These are phyloP conservation scores for Globisporangium nagaii DNA, from an alignment of 352 stramenopile species.

Conservation along the genomic window DNA sequence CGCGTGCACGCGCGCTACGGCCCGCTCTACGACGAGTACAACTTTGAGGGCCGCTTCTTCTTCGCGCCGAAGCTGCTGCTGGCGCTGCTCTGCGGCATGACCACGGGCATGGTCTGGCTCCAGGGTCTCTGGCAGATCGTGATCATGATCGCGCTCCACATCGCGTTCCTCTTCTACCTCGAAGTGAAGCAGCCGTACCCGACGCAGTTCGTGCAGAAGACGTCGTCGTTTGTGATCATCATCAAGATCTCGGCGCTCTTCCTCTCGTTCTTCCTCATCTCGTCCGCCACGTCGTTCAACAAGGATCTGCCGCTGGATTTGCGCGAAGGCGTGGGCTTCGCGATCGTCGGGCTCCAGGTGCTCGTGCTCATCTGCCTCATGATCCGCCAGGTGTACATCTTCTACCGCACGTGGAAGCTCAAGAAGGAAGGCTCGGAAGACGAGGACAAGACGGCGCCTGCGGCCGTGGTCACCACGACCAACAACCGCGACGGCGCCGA, in stretches of 20 bases:
- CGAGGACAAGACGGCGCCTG: slow-evolving; percentile 76
- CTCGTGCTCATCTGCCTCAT: slow-evolving; percentile 77
- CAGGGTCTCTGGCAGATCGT: slow-evolving; percentile 70
- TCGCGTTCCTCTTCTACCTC: slow-evolving; percentile 76
- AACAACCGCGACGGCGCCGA: slow-evolving; percentile 46
- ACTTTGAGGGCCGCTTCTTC: slow-evolving; percentile 82
- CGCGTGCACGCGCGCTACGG: slow-evolving; percentile 73
- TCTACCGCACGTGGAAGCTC: slow-evolving; percentile 85
- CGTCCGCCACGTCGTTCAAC: slow-evolving; percentile 60
- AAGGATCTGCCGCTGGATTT: slow-evolving; percentile 64
- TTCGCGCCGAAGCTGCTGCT: slow-evolving; percentile 82
- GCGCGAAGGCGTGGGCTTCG: slow-evolving; percentile 70
- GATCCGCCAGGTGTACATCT: slow-evolving; percentile 83
- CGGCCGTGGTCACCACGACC: slow-evolving; percentile 26
- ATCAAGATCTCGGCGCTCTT: slow-evolving; percentile 87
- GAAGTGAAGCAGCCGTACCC: slow-evolving; percentile 82
- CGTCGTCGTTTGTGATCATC: slow-evolving; percentile 84
- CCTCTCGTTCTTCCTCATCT: slow-evolving; percentile 77
- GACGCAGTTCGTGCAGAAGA: slow-evolving; percentile 78
- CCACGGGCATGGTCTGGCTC: slow-evolving; percentile 77
- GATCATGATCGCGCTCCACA: slow-evolving; percentile 68
- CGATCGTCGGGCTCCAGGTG: slow-evolving; percentile 76
- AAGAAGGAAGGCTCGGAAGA: slow-evolving; percentile 34
- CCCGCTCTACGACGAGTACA: slow-evolving; percentile 85
- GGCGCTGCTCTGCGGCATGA: slow-evolving; percentile 69